phyloP scores from a whole-genome alignment of 2,329 filamentous ascomycete species.

The Neonectria faginata region DNA sequence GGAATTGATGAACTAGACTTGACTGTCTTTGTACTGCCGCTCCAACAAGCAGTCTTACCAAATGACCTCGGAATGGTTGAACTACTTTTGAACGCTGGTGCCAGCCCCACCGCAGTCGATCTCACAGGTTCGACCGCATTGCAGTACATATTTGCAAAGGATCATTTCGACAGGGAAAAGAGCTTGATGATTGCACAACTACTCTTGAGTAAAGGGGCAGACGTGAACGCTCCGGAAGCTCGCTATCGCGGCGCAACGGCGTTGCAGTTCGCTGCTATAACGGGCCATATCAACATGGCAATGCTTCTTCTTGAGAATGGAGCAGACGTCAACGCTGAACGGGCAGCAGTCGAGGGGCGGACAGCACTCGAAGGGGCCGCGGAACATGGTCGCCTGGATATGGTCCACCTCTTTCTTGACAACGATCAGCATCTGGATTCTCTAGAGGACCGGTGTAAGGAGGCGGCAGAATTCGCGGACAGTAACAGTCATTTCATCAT shows the following conservation, averaged over 20 bases:
- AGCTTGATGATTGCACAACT: not conserved
- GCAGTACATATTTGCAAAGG: not conserved
- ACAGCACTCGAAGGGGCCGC: slow-evolving; percentile 21
- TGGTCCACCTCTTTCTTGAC: slow-evolving; percentile 14
- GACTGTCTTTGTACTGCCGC: not conserved
- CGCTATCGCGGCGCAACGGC: rapidly evolving
- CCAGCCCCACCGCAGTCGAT: not conserved
- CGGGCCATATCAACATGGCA: slow-evolving; percentile 3
- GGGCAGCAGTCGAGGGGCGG: rapidly evolving
- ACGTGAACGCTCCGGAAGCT: slow-evolving; percentile 19
- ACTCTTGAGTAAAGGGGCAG: not conserved
- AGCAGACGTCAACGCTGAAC: not conserved
- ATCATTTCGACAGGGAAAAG: not conserved
- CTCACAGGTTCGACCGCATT: not conserved
- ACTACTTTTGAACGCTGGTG: not conserved
- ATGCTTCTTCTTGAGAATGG: slow-evolving; percentile 11
- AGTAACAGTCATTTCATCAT: rapidly evolving
- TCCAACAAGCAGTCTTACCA: not conserved
- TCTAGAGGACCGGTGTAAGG: not conserved
- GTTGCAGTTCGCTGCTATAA: slow-evolving; percentile 1
- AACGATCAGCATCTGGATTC: slow-evolving; percentile 21
- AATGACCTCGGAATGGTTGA: not conserved
- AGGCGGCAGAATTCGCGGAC: slow-evolving; percentile 16
- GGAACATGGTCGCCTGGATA: slow-evolving; percentile 24
- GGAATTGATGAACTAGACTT: too few relatives aligned